These are phyloP conservation scores for Candida sakaeoensis DNA, from an alignment of 805 yeast genomes.

Conservation along the genomic window DNA sequence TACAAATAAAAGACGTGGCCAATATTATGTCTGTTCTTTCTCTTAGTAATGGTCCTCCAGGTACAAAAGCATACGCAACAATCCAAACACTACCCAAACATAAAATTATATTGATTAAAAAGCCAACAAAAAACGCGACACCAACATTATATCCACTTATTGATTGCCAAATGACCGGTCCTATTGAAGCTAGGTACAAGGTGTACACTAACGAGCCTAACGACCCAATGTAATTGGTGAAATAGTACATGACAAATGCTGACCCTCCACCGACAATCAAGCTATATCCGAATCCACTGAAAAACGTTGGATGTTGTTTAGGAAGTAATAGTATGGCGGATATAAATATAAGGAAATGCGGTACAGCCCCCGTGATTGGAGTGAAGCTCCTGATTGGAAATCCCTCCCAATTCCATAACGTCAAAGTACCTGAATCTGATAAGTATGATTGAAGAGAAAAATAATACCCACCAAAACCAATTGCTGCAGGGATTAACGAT, in stretches of 20 bases:
- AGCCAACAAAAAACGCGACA: conserved; percentile 46
- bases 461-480: conserved; percentile 74
- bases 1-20: conserved; percentile 47
- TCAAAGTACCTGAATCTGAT: conserved; percentile 80
- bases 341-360: conserved; percentile 57
- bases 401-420: conserved; percentile 97
- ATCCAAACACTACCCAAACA: conserved; percentile 90
- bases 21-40: conserved; percentile 83
- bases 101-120: conserved; percentile 48
- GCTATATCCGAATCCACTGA: conserved; percentile 28
- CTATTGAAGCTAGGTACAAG: conserved; percentile 57
- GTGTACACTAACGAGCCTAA: conserved; percentile 65
- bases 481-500: conserved; percentile 47
- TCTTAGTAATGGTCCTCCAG: conserved; percentile 83
- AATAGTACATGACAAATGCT: conserved; percentile 45
- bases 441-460: conserved; percentile 71
- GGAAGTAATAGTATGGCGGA: conserved; percentile 43
- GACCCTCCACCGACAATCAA: conserved; percentile 46
- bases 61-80: conserved; percentile 98
- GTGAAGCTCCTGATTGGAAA: conserved; percentile 83
- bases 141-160: conserved; percentile 56
- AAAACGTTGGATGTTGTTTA: conserved; percentile 19
- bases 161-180: conserved; percentile 59
- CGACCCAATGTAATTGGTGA: conserved; percentile 69
- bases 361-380: conserved; percentile 79